Evolutionary conservation across 495 filamentous ascomycete genomes (phyloP), one percentile per base, ranked within the genome.

Genomic region (Xylaria flabelliformis): DNA sequence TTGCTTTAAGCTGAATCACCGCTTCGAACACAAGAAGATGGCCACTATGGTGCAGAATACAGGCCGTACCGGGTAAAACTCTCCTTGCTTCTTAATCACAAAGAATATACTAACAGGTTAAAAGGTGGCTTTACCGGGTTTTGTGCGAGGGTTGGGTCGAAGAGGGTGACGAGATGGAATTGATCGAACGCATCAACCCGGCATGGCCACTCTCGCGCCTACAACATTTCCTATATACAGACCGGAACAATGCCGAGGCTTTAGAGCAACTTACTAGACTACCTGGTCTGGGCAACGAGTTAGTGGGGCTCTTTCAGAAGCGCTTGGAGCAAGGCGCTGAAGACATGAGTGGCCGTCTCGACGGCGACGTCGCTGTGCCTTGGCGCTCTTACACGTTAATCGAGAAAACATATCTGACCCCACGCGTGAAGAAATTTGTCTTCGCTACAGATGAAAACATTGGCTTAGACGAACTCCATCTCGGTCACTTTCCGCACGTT

Each of bases 1-100:
- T 0, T 84, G 86, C 81, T 89, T 85, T 77, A 89, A 88, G 74
- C 81, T 89, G 26, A 89, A 89, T 77, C 85, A 86, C 74, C 85
- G 85, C 21, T 84, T 84, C 62, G 78, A 76, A 34, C 70, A 82
- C 12, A 81, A 80, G 67, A 80, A 79, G 58, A 82, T 85, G 74
- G 80, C 84, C 13, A 73, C 74, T 19, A 44, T 80, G 46, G 79
- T 81, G 19, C 82, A 83, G 75, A 80, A 76, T 58, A 80, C 77
- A 12, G 81, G 80, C 32, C 75, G 78, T 4, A 85, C 82, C 1
- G 84, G 84, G 58, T 61, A 61, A 19, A 41, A 21, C 8, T 4
- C 1, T 13, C 32, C 32, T 6, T 32, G 12, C 13, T 21, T 12
- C 29, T 4, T 32, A 4, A 17, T 13, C 26, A 24, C 13, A 17